Base-by-base conservation (phyloP, 352 stramenopile species). In the Globisporangium canariense region DNA sequence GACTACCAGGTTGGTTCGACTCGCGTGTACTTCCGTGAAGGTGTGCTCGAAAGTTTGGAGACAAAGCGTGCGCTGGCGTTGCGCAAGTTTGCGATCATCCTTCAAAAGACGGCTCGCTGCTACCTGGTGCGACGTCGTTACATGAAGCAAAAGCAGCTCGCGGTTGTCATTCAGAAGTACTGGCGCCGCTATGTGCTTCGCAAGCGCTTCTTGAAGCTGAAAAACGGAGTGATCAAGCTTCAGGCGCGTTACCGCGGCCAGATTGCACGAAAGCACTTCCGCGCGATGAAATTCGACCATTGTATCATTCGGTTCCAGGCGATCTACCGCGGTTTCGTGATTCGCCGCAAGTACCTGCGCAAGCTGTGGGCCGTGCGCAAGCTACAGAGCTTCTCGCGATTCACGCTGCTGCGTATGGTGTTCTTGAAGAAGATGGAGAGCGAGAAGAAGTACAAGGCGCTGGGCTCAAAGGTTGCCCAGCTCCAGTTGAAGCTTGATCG, bases 1-100 rank as follows among this genome's bases (percentile, higher is more conserved):
- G 87, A 95, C 63, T 95, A 93, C 56, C 87, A 95, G 60, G 84
- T 93, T n/a, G 87, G 87, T 56, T 61, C 91, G 16, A 93, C 83
- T 2, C 85, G 86, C 38, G 86, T 95, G 18, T 95, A 95, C 68
- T 95, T 95, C 68, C 83, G 87, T 16, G 85, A 95, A 74, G 83
- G 87, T 18, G 71, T 95, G 46, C 66, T 94, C n/a, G 87, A 95
- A 55, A 74, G 78, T 8, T 65, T 95, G 10, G 85, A 95, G 67
- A 88, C 79, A 9, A 87, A 86, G 69, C 82, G 87, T 14, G 87
- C 79, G 3, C 74, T 78, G 61, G 84, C 83, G 18, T 63, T 95
- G n/a, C 83, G 82, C 34, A 86, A 86, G 53, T 90, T 87, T 55
- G 84, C 83, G 3, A 90, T 93, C 46, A 61, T 86, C 2, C 38